phyloP scores from a whole-genome alignment of 2,329 filamentous ascomycete genomes.

The Sclerotinia minor region DNA sequence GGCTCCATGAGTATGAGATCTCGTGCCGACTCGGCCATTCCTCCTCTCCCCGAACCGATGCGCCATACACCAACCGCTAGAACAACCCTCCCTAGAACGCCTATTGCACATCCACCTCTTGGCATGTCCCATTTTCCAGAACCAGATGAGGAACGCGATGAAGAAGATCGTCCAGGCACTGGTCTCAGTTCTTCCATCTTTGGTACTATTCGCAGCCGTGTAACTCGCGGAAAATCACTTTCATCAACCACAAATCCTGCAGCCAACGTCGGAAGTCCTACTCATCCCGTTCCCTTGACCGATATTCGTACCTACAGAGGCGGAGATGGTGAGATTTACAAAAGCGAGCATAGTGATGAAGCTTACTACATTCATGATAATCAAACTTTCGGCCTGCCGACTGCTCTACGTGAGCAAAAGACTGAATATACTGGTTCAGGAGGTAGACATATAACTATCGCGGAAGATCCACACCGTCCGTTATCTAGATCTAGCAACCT shows the following conservation, averaged over 20 bases:
- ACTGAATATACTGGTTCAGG: conserved; percentile 54
- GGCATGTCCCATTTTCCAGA: conserved; percentile 85
- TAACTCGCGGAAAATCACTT: conserved; percentile 36
- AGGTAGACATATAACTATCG: conserved; percentile 52
- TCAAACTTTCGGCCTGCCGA: conserved; percentile 54
- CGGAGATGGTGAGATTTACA: conserved; percentile 38
- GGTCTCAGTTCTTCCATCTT: conserved; percentile 57
- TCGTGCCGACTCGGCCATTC: conserved; percentile 37
- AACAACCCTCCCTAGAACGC: conserved; percentile 34
- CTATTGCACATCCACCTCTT: conserved; percentile 66
- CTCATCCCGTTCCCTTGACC: conserved; percentile 63
- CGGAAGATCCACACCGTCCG: conserved; percentile 35
- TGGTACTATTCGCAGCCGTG: conserved; percentile 54
- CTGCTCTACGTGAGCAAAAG: conserved; percentile 42
- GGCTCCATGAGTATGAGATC: conserved; percentile 39
- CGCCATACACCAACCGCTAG: conserved; percentile 28
- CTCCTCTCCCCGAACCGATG: conserved; percentile 36
- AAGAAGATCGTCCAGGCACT: conserved; percentile 49
- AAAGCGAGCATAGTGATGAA: conserved; percentile 41
- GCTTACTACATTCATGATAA: conserved; percentile 45
- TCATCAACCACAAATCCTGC: conserved; percentile 29
- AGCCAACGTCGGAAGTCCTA: conserved; percentile 52
- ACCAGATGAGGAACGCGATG: conserved; percentile 59
- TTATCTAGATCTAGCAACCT: conserved; percentile 31
- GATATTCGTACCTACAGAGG: conserved; percentile 53